Conservation (phyloP, 2,329 filamentous ascomycete genomes). For the Juglanconis juglandina region DNA sequence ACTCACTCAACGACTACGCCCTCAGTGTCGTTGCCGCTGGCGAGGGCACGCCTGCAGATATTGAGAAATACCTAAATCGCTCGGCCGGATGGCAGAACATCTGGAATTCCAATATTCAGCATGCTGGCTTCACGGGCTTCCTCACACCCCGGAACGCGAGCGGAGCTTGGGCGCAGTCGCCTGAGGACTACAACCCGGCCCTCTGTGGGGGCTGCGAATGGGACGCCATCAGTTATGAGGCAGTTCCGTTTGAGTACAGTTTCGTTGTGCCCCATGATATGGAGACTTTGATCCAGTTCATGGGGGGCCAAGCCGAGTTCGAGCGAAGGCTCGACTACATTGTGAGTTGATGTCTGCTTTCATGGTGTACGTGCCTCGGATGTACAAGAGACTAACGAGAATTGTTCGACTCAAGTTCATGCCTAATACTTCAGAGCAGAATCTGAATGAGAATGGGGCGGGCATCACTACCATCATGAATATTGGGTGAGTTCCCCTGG, state of each 20-base stretch:
- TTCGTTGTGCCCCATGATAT: conserved; percentile 59
- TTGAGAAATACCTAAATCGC: conserved; percentile 48
- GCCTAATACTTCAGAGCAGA: conserved; percentile 22
- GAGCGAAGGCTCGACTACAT: conserved; percentile 43
- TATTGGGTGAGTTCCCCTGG: conserved; percentile 17
- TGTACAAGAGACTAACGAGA: neutral
- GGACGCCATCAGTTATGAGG: conserved; percentile 51
- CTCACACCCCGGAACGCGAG: conserved; percentile 50
- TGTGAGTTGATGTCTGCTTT: conserved; percentile 30
- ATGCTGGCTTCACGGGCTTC: conserved; percentile 50
- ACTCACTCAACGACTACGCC: conserved; percentile 56
- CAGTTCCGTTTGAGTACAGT: conserved; percentile 45
- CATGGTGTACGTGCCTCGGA: conserved; percentile 45
- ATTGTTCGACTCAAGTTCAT: conserved; percentile 13
- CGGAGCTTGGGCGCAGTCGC: conserved; percentile 38
- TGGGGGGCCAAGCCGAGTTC: conserved; percentile 49
- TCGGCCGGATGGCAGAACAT: conserved; percentile 59
- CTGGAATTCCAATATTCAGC: conserved; percentile 49
- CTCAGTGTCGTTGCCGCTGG: conserved; percentile 51
- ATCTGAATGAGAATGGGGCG: conserved; percentile 20
- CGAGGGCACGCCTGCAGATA: conserved; percentile 45
- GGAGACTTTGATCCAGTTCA: conserved; percentile 44
- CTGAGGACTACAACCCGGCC: conserved; percentile 43
- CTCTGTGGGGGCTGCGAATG: conserved; percentile 54
- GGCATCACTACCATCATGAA: conserved; percentile 24